A percentile compares a stretch with the other conserved stretches of the same genome.
Conservation (phyloP, 2,329 filamentous ascomycete genomes). For the Cladosporium sp. region DNA sequence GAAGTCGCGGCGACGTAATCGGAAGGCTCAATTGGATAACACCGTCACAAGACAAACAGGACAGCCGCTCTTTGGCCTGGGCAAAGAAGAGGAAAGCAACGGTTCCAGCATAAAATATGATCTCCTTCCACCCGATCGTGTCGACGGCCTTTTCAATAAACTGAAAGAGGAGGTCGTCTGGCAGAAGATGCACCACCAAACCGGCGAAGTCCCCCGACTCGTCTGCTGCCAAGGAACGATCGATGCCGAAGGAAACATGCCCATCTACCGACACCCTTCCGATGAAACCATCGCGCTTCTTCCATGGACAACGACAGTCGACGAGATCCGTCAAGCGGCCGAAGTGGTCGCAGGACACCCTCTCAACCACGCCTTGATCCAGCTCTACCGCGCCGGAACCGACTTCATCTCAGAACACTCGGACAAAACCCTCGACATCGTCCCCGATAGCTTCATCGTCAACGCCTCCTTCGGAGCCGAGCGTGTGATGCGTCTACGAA, state of each 20-base stretch:
- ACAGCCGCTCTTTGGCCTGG: constrained; percentile 25
- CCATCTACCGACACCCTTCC: constrained; percentile 90
- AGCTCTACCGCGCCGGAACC: constrained; percentile 81
- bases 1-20: background rate
- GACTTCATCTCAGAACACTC: constrained; percentile 97
- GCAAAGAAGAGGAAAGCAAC: constrained; percentile 47
- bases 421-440: constrained; percentile 93
- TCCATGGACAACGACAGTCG: constrained; percentile 70
- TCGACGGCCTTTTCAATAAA: constrained; percentile 61
- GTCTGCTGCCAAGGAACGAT: constrained; percentile 82
- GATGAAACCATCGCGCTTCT: constrained; percentile 78
- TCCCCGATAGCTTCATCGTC: constrained; percentile 73
- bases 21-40: background rate
- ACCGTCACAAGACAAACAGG: background rate
- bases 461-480: constrained; percentile 93
- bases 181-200: constrained; percentile 89
- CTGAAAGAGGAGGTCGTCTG: constrained; percentile 74
- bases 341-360: constrained; percentile 71
- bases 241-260: constrained; percentile 71
- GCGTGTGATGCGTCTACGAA: constrained; percentile 82
- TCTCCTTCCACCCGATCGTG: constrained; percentile 54
- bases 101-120: constrained; percentile 72
- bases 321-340: constrained; percentile 62
- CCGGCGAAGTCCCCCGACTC: constrained; percentile 83
- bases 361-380: constrained; percentile 88